Conservation (phyloP, 805 yeast genomes). For the Cyberlindnera suaveolens region DNA sequence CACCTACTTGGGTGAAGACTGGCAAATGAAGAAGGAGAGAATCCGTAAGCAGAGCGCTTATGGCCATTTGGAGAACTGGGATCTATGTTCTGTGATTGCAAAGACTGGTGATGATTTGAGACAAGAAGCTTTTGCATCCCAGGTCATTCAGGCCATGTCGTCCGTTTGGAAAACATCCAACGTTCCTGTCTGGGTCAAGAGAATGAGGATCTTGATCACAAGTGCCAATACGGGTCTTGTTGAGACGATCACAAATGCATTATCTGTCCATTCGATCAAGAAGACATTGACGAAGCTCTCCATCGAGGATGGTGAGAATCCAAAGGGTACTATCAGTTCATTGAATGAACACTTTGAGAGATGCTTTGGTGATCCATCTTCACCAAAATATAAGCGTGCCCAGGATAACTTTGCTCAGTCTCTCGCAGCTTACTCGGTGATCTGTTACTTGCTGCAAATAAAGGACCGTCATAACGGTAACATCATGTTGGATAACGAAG, state of each 20-base stretch:
- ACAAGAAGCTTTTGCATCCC: slow-evolving; percentile 98
- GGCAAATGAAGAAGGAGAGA: slow-evolving; percentile 77
- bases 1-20: slow-evolving; percentile 83
- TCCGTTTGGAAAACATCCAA: slow-evolving; percentile 70
- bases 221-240: slow-evolving; percentile 88
- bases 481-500: slow-evolving; percentile 93
- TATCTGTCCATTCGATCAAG: slow-evolving; percentile 90
- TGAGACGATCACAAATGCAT: slow-evolving; percentile 92
- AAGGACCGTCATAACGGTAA: slow-evolving; percentile 98
- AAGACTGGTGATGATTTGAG: slow-evolving; percentile 94
- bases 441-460: slow-evolving; percentile 84
- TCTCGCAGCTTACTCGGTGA: slow-evolving; percentile 85
- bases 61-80: slow-evolving; percentile 92
- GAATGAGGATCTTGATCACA: slow-evolving; percentile 88
- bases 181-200: slow-evolving; percentile 83
- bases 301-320: slow-evolving; percentile 58
- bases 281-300: slow-evolving; percentile 81
- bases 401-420: slow-evolving; percentile 82
- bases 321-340: slow-evolving; percentile 64
- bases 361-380: slow-evolving; percentile 61
- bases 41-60: slow-evolving; percentile 71
- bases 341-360: slow-evolving; percentile 72
- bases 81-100: slow-evolving; percentile 88
- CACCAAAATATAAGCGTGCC: slow-evolving; percentile 58
- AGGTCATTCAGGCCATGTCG: slow-evolving; percentile 80